Evolutionary conservation across 129 eudicot genomes (phyloP).

Genomic region (Flaveria robusta): DNA sequence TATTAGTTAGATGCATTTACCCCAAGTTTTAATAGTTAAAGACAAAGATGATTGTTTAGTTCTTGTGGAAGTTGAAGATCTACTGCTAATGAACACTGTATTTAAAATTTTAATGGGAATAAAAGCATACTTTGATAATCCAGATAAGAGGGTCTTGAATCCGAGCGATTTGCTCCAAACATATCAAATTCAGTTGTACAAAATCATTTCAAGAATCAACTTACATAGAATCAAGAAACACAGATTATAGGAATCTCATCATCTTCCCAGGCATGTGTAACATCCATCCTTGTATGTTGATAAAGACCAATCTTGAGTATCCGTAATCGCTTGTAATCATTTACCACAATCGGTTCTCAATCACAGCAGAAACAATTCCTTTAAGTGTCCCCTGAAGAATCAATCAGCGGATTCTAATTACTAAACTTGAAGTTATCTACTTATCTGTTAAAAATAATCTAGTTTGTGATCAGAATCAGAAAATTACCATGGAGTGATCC

Average conservation of each 20-base stretch:
- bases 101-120: neutral
- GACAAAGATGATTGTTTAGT: slow-evolving; percentile 21
- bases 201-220: slow-evolving; percentile 3
- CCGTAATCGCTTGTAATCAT: neutral
- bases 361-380: slow-evolving; percentile 64
- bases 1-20: slow-evolving; percentile 13
- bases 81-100: neutral
- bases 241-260: neutral
- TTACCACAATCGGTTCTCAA: slow-evolving; percentile 66
- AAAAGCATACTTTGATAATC: neutral
- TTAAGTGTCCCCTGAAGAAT: slow-evolving; percentile 68
- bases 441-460: neutral
- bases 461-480: neutral
- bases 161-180: neutral
- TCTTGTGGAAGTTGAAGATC: no score
- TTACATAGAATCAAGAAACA: neutral
- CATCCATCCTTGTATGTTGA: neutral
- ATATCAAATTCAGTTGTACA: neutral
- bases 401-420: neutral
- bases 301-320: slow-evolving; percentile 9
- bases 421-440: neutral
- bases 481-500: slow-evolving; percentile 79
- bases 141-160: neutral
- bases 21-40: slow-evolving; percentile 6
- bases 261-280: neutral